These are phyloP conservation scores for Scheffersomyces parashehatae DNA, from an alignment of 1,139 yeast species.

Conservation along the genomic window DNA sequence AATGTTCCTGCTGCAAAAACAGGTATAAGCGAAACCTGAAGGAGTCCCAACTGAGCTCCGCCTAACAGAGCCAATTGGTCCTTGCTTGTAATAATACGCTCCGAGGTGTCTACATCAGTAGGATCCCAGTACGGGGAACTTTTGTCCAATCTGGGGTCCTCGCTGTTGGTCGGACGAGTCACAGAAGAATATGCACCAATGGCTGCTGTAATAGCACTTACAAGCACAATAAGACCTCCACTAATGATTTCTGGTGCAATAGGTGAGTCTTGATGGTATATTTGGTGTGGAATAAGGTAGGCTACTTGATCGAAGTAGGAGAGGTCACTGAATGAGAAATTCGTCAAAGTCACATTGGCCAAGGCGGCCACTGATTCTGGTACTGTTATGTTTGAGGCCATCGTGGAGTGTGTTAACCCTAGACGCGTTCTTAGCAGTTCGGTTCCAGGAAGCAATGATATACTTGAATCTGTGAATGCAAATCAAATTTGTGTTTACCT, in stretches of 20 bases:
- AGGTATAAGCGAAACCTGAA: conserved; percentile 41
- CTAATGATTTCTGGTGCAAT: conserved; percentile 4
- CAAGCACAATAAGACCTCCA: conserved; percentile 1
- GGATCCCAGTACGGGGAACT: conserved; percentile 45
- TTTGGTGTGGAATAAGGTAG: conserved; percentile 8
- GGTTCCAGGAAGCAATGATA: too few relatives aligned
- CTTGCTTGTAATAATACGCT: conserved; percentile 16
- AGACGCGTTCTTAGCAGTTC: too few relatives aligned
- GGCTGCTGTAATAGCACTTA: conserved; percentile 22
- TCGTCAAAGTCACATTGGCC: too few relatives aligned
- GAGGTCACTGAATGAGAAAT: conserved; percentile 1
- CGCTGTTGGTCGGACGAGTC: conserved; percentile 44
- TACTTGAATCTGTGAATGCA: too few relatives aligned
- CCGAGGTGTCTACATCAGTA: conserved; percentile 40
- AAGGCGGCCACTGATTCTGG: too few relatives aligned
- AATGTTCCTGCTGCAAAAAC: conserved; percentile 37
- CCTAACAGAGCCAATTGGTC: conserved; percentile 16
- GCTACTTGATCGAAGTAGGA: conserved; percentile 12
- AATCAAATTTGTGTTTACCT: too few relatives aligned
- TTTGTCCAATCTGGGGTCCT: conserved; percentile 33
- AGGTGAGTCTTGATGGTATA: conserved; percentile 5
- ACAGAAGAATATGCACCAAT: conserved; percentile 44
- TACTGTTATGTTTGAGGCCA: too few relatives aligned
- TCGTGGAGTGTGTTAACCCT: too few relatives aligned
- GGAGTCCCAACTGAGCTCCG: conserved; percentile 10